Evolutionary conservation across 352 stramenopile species (phyloP).

Genomic region (Globisporangium echinulatum): DNA sequence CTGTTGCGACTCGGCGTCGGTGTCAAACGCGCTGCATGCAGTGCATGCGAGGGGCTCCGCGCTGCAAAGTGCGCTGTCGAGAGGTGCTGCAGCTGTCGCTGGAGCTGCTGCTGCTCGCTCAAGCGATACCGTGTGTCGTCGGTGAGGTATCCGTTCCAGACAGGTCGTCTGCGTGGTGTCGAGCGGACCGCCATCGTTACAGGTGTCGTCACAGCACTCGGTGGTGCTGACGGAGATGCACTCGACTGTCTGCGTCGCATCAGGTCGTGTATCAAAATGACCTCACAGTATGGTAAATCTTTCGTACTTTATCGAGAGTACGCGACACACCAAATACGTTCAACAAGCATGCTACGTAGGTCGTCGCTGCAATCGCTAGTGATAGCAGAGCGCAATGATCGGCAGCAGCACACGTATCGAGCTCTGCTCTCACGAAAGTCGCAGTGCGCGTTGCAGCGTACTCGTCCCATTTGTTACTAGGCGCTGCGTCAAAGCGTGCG

Average conservation of each 20-base stretch:
- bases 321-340: too few species aligned
- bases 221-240: neutral
- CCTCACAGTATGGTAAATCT: too few species aligned
- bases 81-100: slow-evolving; percentile 32
- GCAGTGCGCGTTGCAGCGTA: too few species aligned
- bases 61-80: slow-evolving; percentile 30
- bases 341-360: too few species aligned
- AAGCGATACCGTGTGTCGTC: slow-evolving; percentile 41
- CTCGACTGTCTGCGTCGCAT: neutral
- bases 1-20: neutral
- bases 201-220: neutral
- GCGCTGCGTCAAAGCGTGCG: too few species aligned
- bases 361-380: too few species aligned
- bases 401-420: too few species aligned
- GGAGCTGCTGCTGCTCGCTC: slow-evolving; percentile 36
- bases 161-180: slow-evolving; percentile 20
- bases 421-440: too few species aligned
- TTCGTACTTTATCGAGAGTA: too few species aligned
- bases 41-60: slow-evolving; percentile 16
- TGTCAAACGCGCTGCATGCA: neutral
- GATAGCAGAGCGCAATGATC: too few species aligned
- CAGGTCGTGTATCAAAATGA: neutral
- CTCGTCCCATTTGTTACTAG: too few species aligned
- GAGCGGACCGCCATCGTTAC: neutral
- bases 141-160: slow-evolving; percentile 51